Conservation (phyloP, 2,329 filamentous ascomycete genomes). For the Fusarium nelsonii region DNA sequence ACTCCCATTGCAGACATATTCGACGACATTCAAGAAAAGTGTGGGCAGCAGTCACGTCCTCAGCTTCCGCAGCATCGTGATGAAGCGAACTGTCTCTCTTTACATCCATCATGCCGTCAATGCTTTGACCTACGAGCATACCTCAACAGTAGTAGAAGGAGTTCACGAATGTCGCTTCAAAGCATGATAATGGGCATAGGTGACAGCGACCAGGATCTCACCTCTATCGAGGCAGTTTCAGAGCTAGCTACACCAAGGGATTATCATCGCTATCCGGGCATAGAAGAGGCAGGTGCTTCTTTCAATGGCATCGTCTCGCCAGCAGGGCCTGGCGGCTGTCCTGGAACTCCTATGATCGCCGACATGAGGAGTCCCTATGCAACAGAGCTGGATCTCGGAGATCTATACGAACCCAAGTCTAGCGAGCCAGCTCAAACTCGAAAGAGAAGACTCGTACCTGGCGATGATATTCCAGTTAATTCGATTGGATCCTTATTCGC, state of each 20-base stretch:
- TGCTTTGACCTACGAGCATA: conserved; percentile 59
- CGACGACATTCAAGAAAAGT: conserved; percentile 61
- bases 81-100: conserved; percentile 56
- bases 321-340: conserved; percentile 21
- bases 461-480: too few relatives aligned
- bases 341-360: conserved; percentile 50
- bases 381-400: conserved; percentile 52
- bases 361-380: conserved; percentile 57
- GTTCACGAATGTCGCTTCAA: conserved; percentile 56
- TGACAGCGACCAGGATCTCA: conserved; percentile 56
- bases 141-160: conserved; percentile 58
- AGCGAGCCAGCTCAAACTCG: conserved; percentile 27
- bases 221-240: conserved; percentile 55
- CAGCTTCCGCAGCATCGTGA: conserved; percentile 57
- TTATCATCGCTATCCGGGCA: conserved; percentile 51
- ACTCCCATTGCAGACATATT: conserved; percentile 60
- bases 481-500: not conserved
- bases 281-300: conserved; percentile 53
- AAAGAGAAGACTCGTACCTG: conserved; percentile 22
- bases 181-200: conserved; percentile 57
- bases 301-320: conserved; percentile 50
- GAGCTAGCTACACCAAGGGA: conserved; percentile 59
- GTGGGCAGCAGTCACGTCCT: conserved; percentile 55
- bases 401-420: conserved; percentile 44
- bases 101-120: conserved; percentile 56